Base-by-base conservation (phyloP, 1,139 yeast species). In the Candida albicans region DNA sequence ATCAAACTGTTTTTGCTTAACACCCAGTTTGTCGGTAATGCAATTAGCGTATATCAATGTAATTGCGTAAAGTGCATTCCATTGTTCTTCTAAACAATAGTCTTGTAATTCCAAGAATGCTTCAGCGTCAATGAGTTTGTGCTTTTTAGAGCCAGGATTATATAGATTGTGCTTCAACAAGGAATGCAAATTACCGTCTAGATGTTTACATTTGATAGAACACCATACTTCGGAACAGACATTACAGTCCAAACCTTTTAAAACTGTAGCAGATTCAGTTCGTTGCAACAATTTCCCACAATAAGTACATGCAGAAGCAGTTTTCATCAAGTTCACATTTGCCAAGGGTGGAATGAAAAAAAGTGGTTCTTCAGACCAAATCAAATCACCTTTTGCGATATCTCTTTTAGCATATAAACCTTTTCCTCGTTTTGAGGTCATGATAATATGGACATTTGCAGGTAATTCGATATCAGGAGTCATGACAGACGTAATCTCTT, bases 211-310 rank as follows among this genome's bases (percentile, higher is more conserved):
- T 10, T 60, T 61, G 38, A 67, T 68, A 10, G 84, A 77, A 60
- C 96, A 88, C 95, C 95, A 88, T 36, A 82, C 68, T 41, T 79
- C 82, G 9, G 75, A 62, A 59, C 96, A 88, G 12, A 75, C 73
- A 45, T 77, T 73, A 59, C 96, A 87, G 50, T 83, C 88, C 42
- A 85, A 70, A 2, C 87, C 85, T 52, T 70, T 72, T 49, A 73
- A 64, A 11, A 75, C 63, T 2, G 61, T 50, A 56, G 69, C 44
- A 8, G 62, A 59, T 27, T 52, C 53, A 2, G 57, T 42, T 41
- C 57, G 59, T 25, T 75, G 73, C 38, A 86, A 65, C 3, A 85
- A 72, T 37, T 77, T 75, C 1, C 95, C 91, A 68, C 98, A 91
- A 56, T 78, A 77, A 1, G 91, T 74, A 61, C 98, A 91, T 3